Evolutionary conservation across 148 eudicot genomes (phyloP).

Genomic region (Chenopodium formosanum): DNA sequence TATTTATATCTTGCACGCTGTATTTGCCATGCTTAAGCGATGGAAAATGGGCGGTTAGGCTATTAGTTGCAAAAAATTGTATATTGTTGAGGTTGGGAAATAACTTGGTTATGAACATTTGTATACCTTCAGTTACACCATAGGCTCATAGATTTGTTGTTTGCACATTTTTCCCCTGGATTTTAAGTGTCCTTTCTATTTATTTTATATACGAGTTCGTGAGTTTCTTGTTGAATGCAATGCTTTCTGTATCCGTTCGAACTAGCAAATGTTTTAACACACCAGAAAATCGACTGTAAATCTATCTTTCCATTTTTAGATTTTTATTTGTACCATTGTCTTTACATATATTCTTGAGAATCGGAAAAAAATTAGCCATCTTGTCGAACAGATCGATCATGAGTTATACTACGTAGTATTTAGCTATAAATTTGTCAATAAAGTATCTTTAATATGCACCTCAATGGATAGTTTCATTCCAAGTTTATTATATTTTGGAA

Average conservation of each 20-base stretch:
- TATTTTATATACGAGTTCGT: not conserved
- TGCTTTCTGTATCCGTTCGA: not conserved
- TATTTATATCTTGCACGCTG: slow-evolving; percentile 6
- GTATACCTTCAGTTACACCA: not conserved
- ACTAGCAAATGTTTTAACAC: not conserved
- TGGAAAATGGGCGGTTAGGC: slow-evolving; percentile 6
- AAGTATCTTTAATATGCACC: too few relatives aligned
- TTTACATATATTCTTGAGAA: not conserved
- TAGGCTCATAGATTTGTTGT: not conserved
- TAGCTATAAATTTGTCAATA: too few relatives aligned
- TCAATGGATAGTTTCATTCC: too few relatives aligned
- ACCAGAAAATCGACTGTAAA: not conserved
- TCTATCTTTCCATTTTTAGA: not conserved
- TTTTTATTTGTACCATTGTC: not conserved
- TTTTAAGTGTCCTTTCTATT: not conserved
- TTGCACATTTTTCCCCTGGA: not conserved
- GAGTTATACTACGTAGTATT: too few relatives aligned
- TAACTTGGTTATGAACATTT: slow-evolving; percentile 1
- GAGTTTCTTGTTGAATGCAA: not conserved
- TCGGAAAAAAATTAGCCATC: not conserved
- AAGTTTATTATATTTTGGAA: too few relatives aligned
- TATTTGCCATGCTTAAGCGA: not conserved
- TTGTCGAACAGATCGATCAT: not conserved
- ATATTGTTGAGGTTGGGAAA: slow-evolving; percentile 6
- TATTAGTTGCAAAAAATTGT: slow-evolving; percentile 19